These are phyloP conservation scores for Venturia oleaginea DNA, from an alignment of 2,329 filamentous ascomycete species.

Conservation along the genomic window DNA sequence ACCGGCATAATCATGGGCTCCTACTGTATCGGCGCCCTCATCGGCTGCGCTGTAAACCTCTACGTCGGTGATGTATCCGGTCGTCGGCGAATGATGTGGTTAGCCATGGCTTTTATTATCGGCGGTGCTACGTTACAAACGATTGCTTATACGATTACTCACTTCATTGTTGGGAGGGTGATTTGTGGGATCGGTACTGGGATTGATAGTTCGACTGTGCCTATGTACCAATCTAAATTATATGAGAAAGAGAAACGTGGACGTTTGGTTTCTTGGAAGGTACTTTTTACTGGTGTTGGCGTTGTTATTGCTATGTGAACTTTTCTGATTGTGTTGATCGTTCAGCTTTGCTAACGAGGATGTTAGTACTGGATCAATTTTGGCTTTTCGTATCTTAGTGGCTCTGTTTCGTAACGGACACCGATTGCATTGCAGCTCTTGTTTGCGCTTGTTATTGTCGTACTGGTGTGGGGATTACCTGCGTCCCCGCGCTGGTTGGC, in stretches of 20 bases:
- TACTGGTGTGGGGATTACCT: constrained; percentile 22
- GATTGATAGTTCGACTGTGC: constrained; percentile 28
- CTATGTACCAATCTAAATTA: constrained; percentile 37
- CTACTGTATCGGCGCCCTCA: constrained; percentile 37
- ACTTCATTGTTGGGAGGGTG: constrained; percentile 39
- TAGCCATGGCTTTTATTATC: background rate
- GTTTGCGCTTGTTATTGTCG: constrained; percentile 23
- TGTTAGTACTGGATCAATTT: constrained; percentile 23
- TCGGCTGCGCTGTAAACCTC: constrained; percentile 31
- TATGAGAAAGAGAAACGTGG: constrained; percentile 36
- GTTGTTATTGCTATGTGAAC: constrained; percentile 25
- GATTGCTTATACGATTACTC: constrained; percentile 26
- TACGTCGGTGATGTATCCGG: constrained; percentile 21
- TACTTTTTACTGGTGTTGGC: constrained; percentile 30
- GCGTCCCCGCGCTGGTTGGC: constrained; percentile 24
- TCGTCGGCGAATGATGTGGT: constrained; percentile 1
- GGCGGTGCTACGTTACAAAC: constrained; percentile 7
- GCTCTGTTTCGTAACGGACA: constrained; percentile 24
- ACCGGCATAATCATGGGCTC: background rate
- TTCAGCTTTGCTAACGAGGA: background rate
- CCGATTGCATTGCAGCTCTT: constrained; percentile 27
- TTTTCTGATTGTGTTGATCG: background rate
- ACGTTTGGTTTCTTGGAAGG: constrained; percentile 35
- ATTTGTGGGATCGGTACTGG: constrained; percentile 37
- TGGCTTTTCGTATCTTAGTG: constrained; percentile 23